Conservation (phyloP, 805 yeast genomes). For the Hemisphaericaspora nanyangensis region DNA sequence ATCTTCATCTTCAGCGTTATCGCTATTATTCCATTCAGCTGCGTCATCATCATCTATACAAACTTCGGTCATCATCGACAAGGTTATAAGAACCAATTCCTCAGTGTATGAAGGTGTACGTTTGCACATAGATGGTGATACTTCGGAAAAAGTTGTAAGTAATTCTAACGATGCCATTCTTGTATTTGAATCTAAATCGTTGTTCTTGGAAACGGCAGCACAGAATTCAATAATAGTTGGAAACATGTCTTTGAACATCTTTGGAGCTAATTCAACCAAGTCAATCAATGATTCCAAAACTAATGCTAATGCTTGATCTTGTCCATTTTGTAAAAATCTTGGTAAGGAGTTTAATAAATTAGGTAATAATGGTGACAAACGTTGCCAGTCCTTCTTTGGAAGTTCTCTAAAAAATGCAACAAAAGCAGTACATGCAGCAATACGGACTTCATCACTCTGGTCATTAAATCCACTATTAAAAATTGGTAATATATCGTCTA, state of each 20-base stretch:
- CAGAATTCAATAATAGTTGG: conserved; percentile 83
- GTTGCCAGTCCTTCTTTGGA: conserved; percentile 76
- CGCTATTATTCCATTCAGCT: conserved; percentile 80
- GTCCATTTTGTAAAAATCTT: conserved; percentile 71
- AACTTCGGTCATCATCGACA: conserved; percentile 88
- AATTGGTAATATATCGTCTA: conserved; percentile 57
- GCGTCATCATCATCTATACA: conserved; percentile 85
- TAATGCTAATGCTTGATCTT: conserved; percentile 75
- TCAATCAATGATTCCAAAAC: conserved; percentile 90
- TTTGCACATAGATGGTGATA: conserved; percentile 94
- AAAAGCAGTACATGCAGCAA: conserved; percentile 89
- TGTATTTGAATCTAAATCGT: conserved; percentile 72
- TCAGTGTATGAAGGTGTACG: conserved; percentile 67
- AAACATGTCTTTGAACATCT: conserved; percentile 88
- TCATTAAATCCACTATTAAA: conserved; percentile 83
- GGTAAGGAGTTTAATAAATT: conserved; percentile 83
- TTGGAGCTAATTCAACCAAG: conserved; percentile 89
- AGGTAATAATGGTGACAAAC: conserved; percentile 76
- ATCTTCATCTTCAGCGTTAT: conserved; percentile 70
- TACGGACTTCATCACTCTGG: conserved; percentile 73
- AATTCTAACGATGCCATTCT: conserved; percentile 87
- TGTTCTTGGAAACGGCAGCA: conserved; percentile 76
- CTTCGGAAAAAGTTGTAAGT: conserved; percentile 85
- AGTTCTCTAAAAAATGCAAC: conserved; percentile 81
- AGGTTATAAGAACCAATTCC: conserved; percentile 66